Base-by-base conservation (phyloP, 2,329 filamentous ascomycete species). In the Colletotrichum abscissum region DNA sequence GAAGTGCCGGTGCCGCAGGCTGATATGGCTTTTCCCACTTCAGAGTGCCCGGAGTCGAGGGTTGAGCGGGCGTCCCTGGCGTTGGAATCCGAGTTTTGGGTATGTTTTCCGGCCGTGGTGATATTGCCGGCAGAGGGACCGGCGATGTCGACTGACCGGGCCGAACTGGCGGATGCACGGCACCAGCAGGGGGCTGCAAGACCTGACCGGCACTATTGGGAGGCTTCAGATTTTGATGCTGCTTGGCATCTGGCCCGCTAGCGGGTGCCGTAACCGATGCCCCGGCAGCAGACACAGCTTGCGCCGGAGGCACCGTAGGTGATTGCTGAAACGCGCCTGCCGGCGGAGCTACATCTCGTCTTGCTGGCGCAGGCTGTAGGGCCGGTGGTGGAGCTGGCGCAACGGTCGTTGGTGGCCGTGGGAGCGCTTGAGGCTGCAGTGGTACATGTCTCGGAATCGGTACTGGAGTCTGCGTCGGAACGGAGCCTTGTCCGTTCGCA, bases 21-120 rank as follows among this genome's bases (percentile, higher is more conserved):
- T 84, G 82, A 72, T 84, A 84, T 12, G 84, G 82, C 75, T 82
- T 84, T 75, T 85, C 83, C 83, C 83, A 85, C 67, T 84, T 85
- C 22, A 84, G 71, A 46, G 77, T 72, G 7, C 79, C 78, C 26
- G 78, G 77, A 7, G 78, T 75, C 4, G 74, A 28, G 35, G 75
- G 63, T 55, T 78, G 78, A n/a, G 77, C 70, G 6, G 77, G 67
- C 22, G 75, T 67, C n/a, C 72, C 70, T 22, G 82, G 79, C 54
- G 80, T 80, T 22, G 77, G 76, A 24, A 82, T 79, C 58, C 80
- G 81, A 9, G 77, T 75, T 68, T 80, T 84, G 66, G 76, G 76
- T 19, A 77, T 70, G 42, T 75, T 73, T 14, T 84, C 82, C 6
- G 82, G 81, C 24, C 80, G 79, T n/a, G 82, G 80, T 16, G 81